Evolutionary conservation across 169 alveolate genomes (phyloP).

Genomic region (Condylostoma magnum): DNA sequence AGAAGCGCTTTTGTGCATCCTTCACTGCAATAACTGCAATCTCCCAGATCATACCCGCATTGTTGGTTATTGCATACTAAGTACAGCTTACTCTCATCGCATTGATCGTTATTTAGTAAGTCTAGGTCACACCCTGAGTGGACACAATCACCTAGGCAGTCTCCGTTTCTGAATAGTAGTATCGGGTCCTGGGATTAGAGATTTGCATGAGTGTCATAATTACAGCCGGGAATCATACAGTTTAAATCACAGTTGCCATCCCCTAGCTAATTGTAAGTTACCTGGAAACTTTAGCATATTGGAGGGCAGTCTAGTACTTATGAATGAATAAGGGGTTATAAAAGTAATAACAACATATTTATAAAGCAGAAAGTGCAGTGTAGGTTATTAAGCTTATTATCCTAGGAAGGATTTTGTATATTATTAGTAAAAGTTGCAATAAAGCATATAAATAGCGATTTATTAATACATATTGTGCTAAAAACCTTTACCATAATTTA

Average conservation of each 20-base stretch:
- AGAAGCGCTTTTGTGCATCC: not conserved
- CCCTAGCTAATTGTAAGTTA: not conserved
- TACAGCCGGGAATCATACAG: slow-evolving; percentile 21
- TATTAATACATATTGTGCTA: too few species aligned
- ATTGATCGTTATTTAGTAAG: not conserved
- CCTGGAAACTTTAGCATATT: not conserved
- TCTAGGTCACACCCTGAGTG: not conserved
- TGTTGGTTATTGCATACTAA: not conserved
- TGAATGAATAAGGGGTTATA: too few species aligned
- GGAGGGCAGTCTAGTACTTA: too few species aligned
- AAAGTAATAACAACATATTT: too few species aligned
- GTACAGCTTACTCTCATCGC: not conserved
- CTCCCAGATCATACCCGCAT: slow-evolving; percentile 5
- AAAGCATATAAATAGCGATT: too few species aligned
- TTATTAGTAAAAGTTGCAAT: too few species aligned
- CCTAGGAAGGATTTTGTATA: too few species aligned
- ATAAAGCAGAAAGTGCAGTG: too few species aligned
- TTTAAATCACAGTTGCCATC: not conserved
- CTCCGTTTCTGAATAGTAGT: not conserved
- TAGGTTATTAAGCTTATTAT: too few species aligned
- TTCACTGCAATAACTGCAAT: not conserved
- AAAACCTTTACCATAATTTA: too few species aligned
- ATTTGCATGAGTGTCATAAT: slow-evolving; percentile 1
- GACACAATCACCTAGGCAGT: not conserved
- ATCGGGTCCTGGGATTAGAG: not conserved